These are phyloP conservation scores for Erodium texanum DNA, from an alignment of 441 rosid species.

Conservation along the genomic window DNA sequence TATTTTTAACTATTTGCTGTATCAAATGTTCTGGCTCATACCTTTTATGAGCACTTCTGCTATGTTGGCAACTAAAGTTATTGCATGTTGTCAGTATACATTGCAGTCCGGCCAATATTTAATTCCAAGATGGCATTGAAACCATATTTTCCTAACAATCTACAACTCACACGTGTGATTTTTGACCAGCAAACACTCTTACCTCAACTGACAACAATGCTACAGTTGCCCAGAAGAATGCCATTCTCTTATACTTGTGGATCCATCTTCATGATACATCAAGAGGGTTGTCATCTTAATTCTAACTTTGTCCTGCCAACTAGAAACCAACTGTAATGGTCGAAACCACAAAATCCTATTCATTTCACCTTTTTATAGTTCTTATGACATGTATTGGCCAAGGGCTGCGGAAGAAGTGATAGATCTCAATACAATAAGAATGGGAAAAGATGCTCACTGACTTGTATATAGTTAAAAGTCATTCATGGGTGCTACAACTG, in stretches of 20 bases:
- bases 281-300: background rate
- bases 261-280: background rate
- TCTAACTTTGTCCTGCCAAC: background rate
- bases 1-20: background rate
- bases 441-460: too few species aligned
- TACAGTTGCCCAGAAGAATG: background rate
- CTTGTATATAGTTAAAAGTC: too few species aligned
- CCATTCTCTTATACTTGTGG: background rate
- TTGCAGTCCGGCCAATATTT: background rate
- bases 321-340: background rate
- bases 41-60: background rate
- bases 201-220: too few species aligned
- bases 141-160: background rate
- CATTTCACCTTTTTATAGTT: background rate
- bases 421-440: too few species aligned
- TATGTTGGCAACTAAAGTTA: background rate
- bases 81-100: background rate
- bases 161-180: background rate
- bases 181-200: too few species aligned
- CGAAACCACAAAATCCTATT: background rate
- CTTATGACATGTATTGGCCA: too few species aligned
- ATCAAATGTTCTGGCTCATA: background rate
- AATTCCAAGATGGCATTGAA: background rate
- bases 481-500: too few species aligned
- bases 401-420: too few species aligned